phyloP scores from a whole-genome alignment of 305 asterid genomes.

The Plantago coronopus region DNA sequence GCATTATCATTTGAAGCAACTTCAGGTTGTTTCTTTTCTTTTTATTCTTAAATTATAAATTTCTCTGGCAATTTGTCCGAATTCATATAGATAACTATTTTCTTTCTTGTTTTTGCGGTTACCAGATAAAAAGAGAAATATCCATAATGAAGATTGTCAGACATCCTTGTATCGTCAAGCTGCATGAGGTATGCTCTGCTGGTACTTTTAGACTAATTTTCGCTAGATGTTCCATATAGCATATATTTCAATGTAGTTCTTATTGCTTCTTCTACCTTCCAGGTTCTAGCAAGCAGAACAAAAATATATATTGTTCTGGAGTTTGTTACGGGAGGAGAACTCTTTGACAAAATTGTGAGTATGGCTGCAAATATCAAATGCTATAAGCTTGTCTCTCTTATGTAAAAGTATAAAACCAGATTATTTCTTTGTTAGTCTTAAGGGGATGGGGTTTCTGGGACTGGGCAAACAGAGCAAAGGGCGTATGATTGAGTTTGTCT shows the following conservation, averaged over 20 bases:
- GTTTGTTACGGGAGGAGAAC: conserved; percentile 90
- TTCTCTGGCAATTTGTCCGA: background rate
- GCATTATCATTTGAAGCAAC: conserved; percentile 14
- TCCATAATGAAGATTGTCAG: conserved; percentile 91
- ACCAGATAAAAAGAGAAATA: conserved; percentile 82
- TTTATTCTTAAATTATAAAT: too few species aligned
- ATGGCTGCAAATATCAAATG: conserved; percentile 13
- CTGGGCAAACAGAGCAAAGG: background rate
- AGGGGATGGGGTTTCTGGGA: too few species aligned
- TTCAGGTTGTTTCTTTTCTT: too few species aligned
- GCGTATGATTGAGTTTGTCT: conserved; percentile 14
- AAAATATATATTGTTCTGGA: conserved; percentile 80
- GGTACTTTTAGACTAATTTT: conserved; percentile 13
- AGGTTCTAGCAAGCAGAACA: conserved; percentile 80
- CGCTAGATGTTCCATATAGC: conserved; percentile 7
- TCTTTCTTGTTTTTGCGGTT: conserved; percentile 25
- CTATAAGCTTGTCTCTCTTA: background rate
- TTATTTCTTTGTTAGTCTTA: too few species aligned
- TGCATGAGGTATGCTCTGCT: conserved; percentile 65
- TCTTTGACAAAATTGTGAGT: conserved; percentile 83
- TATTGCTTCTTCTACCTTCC: conserved; percentile 10
- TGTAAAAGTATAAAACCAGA: too few species aligned
- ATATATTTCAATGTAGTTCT: conserved; percentile 8
- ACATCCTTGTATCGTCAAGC: conserved; percentile 79
- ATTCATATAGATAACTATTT: conserved; percentile 12